Evolutionary conservation across 305 asterid genomes (phyloP).

Genomic region (Fraxinus albicans): DNA sequence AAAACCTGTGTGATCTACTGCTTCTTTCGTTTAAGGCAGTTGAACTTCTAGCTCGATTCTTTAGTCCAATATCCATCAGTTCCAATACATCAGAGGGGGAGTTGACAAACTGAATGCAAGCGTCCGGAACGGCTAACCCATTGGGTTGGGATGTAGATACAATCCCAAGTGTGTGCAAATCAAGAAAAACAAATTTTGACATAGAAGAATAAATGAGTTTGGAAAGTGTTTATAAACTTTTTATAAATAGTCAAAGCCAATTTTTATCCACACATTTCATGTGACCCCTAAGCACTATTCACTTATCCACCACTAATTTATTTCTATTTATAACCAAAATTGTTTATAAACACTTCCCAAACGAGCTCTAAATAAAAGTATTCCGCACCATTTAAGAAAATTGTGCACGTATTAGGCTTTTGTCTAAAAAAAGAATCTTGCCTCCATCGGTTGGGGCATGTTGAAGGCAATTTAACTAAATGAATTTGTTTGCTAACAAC

Average conservation of each 20-base stretch:
- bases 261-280: neutral
- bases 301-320: neutral
- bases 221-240: neutral
- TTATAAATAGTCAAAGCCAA: neutral
- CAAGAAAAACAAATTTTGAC: constrained; percentile 42
- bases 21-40: constrained; percentile 82
- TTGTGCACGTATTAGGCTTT: neutral
- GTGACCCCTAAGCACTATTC: neutral
- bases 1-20: constrained; percentile 82
- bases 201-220: neutral
- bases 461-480: neutral
- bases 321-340: neutral
- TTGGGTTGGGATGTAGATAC: constrained; percentile 52
- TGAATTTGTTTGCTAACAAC: neutral
- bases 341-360: neutral
- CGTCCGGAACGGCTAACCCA: constrained; percentile 84
- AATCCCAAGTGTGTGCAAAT: constrained; percentile 69
- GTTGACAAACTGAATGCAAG: constrained; percentile 53
- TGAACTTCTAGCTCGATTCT: constrained; percentile 70
- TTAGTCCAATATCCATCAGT: constrained; percentile 62
- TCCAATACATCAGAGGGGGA: constrained; percentile 54
- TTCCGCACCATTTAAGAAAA: neutral
- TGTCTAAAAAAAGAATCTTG: neutral
- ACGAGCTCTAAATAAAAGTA: neutral
- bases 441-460: neutral